These are phyloP conservation scores for Ogataea polymorpha DNA, from an alignment of 805 yeast species.

Conservation along the genomic window DNA sequence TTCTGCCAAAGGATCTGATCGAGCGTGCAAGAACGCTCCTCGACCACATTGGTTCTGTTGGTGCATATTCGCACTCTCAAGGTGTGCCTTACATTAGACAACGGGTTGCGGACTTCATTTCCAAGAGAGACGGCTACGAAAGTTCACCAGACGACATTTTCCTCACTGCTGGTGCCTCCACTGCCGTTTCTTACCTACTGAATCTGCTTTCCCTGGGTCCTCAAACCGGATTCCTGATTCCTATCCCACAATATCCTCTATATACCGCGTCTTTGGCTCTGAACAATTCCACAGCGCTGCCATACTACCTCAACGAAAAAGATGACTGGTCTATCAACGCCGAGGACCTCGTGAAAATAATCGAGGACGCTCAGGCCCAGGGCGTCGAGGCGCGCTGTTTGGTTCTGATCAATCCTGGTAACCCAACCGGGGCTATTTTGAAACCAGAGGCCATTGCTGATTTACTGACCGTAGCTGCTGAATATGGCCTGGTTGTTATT, in stretches of 20 bases:
- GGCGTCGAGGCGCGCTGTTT: slow-evolving; percentile 71
- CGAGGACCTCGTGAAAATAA: slow-evolving; percentile 53
- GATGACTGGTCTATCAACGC: slow-evolving; percentile 84
- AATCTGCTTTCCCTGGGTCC: slow-evolving; percentile 66
- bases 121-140: slow-evolving; percentile 70
- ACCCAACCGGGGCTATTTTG: slow-evolving; percentile 93
- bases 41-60: slow-evolving; percentile 71
- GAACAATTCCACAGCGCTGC: slow-evolving; percentile 76
- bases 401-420: slow-evolving; percentile 96
- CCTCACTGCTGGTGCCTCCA: slow-evolving; percentile 91
- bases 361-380: slow-evolving; percentile 43
- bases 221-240: slow-evolving; percentile 80
- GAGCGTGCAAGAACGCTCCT: slow-evolving; percentile 65
- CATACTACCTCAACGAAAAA: slow-evolving; percentile 80
- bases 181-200: slow-evolving; percentile 81
- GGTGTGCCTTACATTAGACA: slow-evolving; percentile 74
- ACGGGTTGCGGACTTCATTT: slow-evolving; percentile 77
- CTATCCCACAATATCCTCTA: slow-evolving; percentile 97
- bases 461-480: slow-evolving; percentile 76
- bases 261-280: slow-evolving; percentile 93
- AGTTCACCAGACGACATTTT: slow-evolving; percentile 72
- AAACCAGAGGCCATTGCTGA: slow-evolving; percentile 62
- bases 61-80: slow-evolving; percentile 94
- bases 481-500: slow-evolving; percentile 77
- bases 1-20: slow-evolving; percentile 66